Evolutionary conservation across 2,329 filamentous ascomycete genomes (phyloP).

Genomic region (Neonectria sp.): DNA sequence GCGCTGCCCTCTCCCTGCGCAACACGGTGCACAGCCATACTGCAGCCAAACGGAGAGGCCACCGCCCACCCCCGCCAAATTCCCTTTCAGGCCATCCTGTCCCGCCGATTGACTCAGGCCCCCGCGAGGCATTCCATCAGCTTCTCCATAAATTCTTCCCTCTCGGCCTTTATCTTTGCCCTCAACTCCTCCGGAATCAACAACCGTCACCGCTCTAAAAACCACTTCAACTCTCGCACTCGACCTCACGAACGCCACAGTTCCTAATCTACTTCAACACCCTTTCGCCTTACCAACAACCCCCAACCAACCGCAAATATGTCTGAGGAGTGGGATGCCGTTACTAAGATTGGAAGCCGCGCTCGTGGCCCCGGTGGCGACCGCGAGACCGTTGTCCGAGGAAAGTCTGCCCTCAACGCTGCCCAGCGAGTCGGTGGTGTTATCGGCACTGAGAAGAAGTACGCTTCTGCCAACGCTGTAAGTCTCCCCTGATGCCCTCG

Average conservation of each 20-base stretch:
- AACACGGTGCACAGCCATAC: slow-evolving; percentile 29
- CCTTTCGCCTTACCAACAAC: slow-evolving; percentile 16
- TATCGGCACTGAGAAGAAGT: slow-evolving; percentile 94
- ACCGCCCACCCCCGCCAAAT: slow-evolving; percentile 37
- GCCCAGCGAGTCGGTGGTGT: slow-evolving; percentile 85
- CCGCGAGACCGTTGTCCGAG: slow-evolving; percentile 91
- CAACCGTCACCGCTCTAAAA: slow-evolving; percentile 25
- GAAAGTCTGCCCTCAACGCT: slow-evolving; percentile 88
- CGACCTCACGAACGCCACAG: slow-evolving; percentile 5
- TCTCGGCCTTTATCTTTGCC: slow-evolving; percentile 38
- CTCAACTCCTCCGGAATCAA: slow-evolving; percentile 37
- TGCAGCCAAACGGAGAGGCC: slow-evolving; percentile 10
- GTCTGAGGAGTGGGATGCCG: slow-evolving; percentile 83
- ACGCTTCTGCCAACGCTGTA: slow-evolving; percentile 77
- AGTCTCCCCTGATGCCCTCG: slow-evolving; percentile 31
- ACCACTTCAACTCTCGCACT: slow-evolving; percentile 13
- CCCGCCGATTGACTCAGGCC: slow-evolving; percentile 58
- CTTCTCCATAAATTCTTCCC: slow-evolving; percentile 49
- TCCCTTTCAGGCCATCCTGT: slow-evolving; percentile 43
- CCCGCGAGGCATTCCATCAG: slow-evolving; percentile 51
- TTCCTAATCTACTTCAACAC: slow-evolving; percentile 5
- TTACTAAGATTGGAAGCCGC: slow-evolving; percentile 96
- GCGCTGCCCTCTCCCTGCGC: slow-evolving; percentile 24
- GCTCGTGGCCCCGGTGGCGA: slow-evolving; percentile 77
- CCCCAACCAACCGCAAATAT: slow-evolving; percentile 59